These are phyloP conservation scores for Ormosia emarginata DNA, from an alignment of 306 rosid species.

Conservation along the genomic window DNA sequence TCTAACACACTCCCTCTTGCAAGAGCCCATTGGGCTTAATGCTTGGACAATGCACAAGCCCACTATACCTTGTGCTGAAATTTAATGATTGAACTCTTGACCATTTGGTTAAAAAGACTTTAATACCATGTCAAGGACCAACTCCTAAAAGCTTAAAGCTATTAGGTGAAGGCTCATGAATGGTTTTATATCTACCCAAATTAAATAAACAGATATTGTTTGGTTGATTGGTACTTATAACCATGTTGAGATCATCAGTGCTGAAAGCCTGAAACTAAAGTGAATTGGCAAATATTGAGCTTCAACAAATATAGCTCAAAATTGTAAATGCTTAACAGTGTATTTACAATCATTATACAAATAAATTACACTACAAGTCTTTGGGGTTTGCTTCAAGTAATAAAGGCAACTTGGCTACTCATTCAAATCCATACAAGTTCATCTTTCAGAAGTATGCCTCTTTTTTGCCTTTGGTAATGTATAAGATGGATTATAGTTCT, in stretches of 20 bases:
- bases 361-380: background rate
- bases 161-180: background rate
- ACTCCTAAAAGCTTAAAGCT: no score
- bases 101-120: no score
- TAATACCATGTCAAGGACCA: no score
- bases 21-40: background rate
- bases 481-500: background rate
- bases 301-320: background rate
- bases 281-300: background rate
- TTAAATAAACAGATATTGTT: background rate
- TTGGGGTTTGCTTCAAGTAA: background rate
- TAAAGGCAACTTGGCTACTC: background rate
- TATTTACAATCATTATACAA: background rate
- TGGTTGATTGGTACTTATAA: background rate
- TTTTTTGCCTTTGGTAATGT: background rate
- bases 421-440: background rate
- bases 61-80: background rate
- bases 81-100: background rate
- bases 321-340: background rate
- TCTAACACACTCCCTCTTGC: background rate
- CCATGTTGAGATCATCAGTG: background rate
- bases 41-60: background rate
- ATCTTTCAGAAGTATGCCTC: background rate
- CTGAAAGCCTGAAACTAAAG: background rate
- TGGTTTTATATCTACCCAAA: background rate